Evolutionary conservation across 805 yeast genomes (phyloP).

Genomic region (Starmerella sp.): DNA sequence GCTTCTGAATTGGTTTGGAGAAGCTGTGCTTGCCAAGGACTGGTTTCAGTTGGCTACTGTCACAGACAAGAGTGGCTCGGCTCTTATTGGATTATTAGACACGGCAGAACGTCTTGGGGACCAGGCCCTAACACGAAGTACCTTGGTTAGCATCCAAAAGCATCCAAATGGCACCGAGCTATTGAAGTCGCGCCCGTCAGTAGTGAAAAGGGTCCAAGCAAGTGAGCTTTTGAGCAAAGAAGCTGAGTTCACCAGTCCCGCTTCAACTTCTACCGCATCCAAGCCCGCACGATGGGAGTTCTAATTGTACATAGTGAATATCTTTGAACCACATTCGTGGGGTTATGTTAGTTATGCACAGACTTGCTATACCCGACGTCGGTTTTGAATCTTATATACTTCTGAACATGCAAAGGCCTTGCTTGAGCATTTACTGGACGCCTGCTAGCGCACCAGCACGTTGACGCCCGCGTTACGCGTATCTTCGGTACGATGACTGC

Average conservation of each 20-base stretch:
- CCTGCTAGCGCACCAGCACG: no score
- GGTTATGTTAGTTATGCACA: no score
- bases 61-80: constrained; percentile 22
- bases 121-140: neutral
- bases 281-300: neutral
- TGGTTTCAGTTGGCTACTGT: constrained; percentile 71
- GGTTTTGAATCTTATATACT: no score
- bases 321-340: neutral
- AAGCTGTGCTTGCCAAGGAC: constrained; percentile 48
- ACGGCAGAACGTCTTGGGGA: constrained; percentile 16
- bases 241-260: neutral
- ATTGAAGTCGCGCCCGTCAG: constrained; percentile 3
- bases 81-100: constrained; percentile 22
- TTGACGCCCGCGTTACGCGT: no score
- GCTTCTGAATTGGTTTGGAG: constrained; percentile 65
- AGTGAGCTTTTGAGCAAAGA: neutral
- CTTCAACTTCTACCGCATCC: neutral
- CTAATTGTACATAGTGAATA: neutral
- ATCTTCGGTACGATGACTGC: no score
- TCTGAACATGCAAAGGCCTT: no score
- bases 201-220: neutral
- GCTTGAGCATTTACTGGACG: no score
- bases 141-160: constrained; percentile 7
- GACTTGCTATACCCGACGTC: no score
- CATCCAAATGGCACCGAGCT: constrained; percentile 12